Conservation (phyloP, 2,329 filamentous ascomycete genomes). For the Hymenoscyphus scutula region DNA sequence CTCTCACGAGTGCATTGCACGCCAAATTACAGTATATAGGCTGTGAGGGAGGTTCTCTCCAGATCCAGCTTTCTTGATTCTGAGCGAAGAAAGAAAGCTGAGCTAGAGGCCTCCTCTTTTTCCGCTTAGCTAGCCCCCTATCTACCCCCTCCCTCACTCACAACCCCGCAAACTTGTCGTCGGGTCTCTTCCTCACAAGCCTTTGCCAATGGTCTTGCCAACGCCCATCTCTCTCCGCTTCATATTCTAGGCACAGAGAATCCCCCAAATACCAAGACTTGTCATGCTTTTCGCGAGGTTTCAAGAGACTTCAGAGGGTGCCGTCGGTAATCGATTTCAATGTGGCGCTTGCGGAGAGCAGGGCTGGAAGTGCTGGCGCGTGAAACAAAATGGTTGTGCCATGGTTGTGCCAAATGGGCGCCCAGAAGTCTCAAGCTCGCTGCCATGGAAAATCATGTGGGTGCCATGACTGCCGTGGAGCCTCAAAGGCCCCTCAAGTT, state of each 20-base stretch:
- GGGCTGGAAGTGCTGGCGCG: neutral
- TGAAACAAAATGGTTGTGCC: too few relatives aligned
- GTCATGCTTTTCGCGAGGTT: constrained; percentile 6
- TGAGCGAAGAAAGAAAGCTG: neutral
- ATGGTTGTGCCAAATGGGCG: constrained; percentile 7
- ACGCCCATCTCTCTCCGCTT: neutral
- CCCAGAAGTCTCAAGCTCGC: constrained; percentile 17
- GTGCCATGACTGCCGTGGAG: neutral
- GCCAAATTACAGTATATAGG: neutral
- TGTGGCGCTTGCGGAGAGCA: neutral
- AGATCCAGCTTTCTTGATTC: neutral
- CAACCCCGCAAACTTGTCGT: neutral
- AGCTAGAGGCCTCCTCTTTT: neutral
- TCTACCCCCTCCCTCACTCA: neutral
- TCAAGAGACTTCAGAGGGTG: constrained; percentile 1
- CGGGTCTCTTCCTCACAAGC: neutral
- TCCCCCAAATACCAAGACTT: constrained; percentile 8
- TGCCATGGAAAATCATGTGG: constrained; percentile 8
- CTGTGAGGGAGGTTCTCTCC: neutral
- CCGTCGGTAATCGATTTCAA: neutral
- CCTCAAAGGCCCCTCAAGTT: too few relatives aligned
- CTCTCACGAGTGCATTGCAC: neutral
- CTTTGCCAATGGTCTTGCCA: constrained; percentile 7
- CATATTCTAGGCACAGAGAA: neutral
- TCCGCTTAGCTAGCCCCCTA: neutral